Evolutionary conservation across 2,329 filamentous ascomycete species (phyloP), one percentile per base, ranked within the genome.

Genomic region (Fusarium euwallaceae): DNA sequence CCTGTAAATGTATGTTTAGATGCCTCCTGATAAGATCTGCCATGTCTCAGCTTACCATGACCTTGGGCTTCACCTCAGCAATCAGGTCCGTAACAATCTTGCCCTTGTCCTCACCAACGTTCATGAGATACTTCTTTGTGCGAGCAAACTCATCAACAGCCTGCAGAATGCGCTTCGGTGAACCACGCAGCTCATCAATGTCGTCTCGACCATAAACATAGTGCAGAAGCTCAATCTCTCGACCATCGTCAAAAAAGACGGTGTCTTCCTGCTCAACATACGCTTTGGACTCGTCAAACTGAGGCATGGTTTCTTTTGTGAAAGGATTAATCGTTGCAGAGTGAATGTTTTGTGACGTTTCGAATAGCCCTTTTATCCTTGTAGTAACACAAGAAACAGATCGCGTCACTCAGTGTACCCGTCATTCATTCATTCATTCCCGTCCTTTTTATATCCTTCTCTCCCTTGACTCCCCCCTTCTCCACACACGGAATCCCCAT

Each of bases 31-130:
- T 17, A 22, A 59, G 10, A n/a, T 14, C 8, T 27, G 4, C 45
- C 9, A 6, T 20, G 32, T 29, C 8, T 8, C 5, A 32, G 9
- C 64, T 80, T 64, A 89, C 89, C 90, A 95, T 94, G 4, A 87
- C 87, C 64, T 89, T 82, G 1, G 93, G 93, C 80, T 92, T 93
- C 58, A 88, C 84, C 72, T 93, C 85, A 22, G 85, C 85, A 69
- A 97, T 95, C 43, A 95, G 82, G 34, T 93, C 87, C 10, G 88
- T 88, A 2, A 96, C 90, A 63, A 95, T 92, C 71, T 87, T 88
- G 56, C 93, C 93, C 83, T 97, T 97, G 78, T 91, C 87, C 75
- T 91, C 88, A 45, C 94, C 94, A 2, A 97, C 90, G 74, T 95
- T 96, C 92, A 96, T 96, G 61, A 96, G 88, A 72, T 92, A 93